These are phyloP conservation scores for Delitschia confertaspora DNA, from an alignment of 495 filamentous ascomycete genomes.

Conservation along the genomic window DNA sequence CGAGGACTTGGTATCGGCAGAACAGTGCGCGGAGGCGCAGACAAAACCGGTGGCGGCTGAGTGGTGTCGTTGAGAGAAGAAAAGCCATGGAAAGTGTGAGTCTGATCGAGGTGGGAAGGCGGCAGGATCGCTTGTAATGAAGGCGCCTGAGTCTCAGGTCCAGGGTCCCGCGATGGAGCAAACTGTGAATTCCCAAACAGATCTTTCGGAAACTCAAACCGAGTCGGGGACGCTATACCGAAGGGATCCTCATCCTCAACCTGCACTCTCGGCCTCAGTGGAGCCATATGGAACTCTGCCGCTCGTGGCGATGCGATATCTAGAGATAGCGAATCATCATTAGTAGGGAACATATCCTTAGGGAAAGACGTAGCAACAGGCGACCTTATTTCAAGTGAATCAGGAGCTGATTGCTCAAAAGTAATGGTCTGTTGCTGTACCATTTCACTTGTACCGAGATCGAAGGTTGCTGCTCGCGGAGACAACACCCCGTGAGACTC, in stretches of 20 bases:
- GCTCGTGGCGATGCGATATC: conserved; percentile 19
- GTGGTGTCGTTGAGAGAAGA: conserved; percentile 21
- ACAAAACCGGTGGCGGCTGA: conserved; percentile 1
- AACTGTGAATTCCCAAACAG: conserved; percentile 8
- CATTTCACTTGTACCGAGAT: conserved; percentile 1
- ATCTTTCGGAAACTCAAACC: conserved; percentile 14
- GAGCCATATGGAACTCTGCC: conserved; percentile 27
- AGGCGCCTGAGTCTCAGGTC: conserved; percentile 15
- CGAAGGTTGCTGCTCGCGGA: conserved; percentile 29
- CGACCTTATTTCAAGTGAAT: conserved; percentile 13
- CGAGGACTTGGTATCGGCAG: conserved; percentile 1
- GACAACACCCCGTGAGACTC: conserved; percentile 30
- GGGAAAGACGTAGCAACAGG: conserved; percentile 22
- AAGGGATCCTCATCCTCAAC: conserved; percentile 20
- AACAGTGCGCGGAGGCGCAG: neutral
- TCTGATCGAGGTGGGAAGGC: conserved; percentile 17
- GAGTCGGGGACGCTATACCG: conserved; percentile 20
- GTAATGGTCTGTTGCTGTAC: too few species aligned
- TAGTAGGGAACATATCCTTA: conserved; percentile 4
- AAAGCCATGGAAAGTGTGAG: conserved; percentile 19
- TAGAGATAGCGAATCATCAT: neutral
- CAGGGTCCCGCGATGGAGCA: conserved; percentile 3
- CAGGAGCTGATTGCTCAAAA: conserved; percentile 22
- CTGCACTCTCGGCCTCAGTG: conserved; percentile 16
- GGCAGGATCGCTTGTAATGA: conserved; percentile 25